Evolutionary conservation across 495 filamentous ascomycete species (phyloP).

Genomic region (Delitschia confertaspora): DNA sequence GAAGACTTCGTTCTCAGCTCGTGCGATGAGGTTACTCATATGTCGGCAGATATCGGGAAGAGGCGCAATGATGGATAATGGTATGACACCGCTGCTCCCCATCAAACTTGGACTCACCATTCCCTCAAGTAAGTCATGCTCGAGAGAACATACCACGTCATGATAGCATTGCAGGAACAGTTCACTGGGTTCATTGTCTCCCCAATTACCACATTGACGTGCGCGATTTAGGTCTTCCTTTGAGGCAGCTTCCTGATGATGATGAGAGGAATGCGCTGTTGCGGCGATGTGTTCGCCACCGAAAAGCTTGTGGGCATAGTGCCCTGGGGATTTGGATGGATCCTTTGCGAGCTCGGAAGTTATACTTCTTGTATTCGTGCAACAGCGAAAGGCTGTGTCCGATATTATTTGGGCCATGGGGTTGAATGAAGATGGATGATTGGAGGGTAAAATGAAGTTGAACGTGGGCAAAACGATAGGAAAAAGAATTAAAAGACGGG

Average conservation of each 20-base stretch:
- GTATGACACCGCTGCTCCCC: slow-evolving; percentile 56
- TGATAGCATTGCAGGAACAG: slow-evolving; percentile 62
- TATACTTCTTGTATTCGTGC: slow-evolving; percentile 45
- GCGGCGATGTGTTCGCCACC: slow-evolving; percentile 23
- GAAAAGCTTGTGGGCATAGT: slow-evolving; percentile 50
- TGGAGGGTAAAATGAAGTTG: too few relatives aligned
- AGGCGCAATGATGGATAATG: slow-evolving; percentile 59
- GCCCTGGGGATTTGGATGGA: slow-evolving; percentile 42
- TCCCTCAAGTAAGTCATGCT: slow-evolving; percentile 45
- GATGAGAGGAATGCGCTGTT: slow-evolving; percentile 14
- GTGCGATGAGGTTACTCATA: slow-evolving; percentile 65
- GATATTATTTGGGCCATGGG: slow-evolving; percentile 36
- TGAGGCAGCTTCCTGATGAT: slow-evolving; percentile 24
- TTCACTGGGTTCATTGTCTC: slow-evolving; percentile 50
- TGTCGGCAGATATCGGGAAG: slow-evolving; percentile 64
- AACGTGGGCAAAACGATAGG: too few relatives aligned
- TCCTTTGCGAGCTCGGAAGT: slow-evolving; percentile 48
- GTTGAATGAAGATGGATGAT: too few relatives aligned
- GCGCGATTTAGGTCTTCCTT: slow-evolving; percentile 45
- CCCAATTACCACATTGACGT: slow-evolving; percentile 58
- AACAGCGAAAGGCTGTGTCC: slow-evolving; percentile 44
- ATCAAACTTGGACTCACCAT: slow-evolving; percentile 64
- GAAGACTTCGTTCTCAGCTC: slow-evolving; percentile 62
- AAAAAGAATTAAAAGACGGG: too few relatives aligned
- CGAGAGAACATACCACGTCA: slow-evolving; percentile 53